Base-by-base conservation (phyloP, 2,329 filamentous ascomycete species). In the Ustulina deusta region DNA sequence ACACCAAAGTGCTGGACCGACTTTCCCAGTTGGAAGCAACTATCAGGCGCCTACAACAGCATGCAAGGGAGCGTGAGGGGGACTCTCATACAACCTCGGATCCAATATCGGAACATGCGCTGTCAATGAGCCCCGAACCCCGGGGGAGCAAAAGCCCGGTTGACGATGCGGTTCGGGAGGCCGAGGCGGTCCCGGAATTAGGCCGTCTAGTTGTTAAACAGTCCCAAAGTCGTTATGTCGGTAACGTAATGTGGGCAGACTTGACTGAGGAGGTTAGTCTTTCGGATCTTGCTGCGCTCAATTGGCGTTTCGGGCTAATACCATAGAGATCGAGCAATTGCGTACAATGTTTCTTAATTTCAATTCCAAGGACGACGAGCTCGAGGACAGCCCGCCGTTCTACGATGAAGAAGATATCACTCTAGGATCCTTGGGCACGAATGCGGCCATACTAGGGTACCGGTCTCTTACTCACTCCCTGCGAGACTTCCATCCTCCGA, bases 231-330 rank as follows among this genome's bases (percentile, higher is more conserved):
- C 69, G 66, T 13, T 73, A 73, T 57, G 66, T 73, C 15, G 68
- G 70, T 42, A 77, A 76, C 70, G 56, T 71, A 29, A 69, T 73
- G 49, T 78, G 75, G 75, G 72, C 73, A 44, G 74, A 72, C 54
- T 49, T 78, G 66, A 77, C 73, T 40, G 73, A 77, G 51, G 72
- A 76, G 67, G 77, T 78, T 68, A 69, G 73, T 59, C 7, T 25
- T 46, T 36, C 34, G 22, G 48, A 42, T 25, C 27, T 34, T 15
- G 4, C 13, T 36, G n/a, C 29, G 56, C 9, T 34, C 13, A n/a
- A 36, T 27, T 13, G 34, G 36, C 29, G 34, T 36, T 32, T 38
- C 20, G 4, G 52, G 52, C 69, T 71, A 55, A 69, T 27, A 22
- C 46, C 46, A 27, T 64, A 20, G 7, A 73, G 71, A 72, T 73